These are phyloP conservation scores for Triadica sebifera DNA, from an alignment of 345 rosid species.

Conservation along the genomic window DNA sequence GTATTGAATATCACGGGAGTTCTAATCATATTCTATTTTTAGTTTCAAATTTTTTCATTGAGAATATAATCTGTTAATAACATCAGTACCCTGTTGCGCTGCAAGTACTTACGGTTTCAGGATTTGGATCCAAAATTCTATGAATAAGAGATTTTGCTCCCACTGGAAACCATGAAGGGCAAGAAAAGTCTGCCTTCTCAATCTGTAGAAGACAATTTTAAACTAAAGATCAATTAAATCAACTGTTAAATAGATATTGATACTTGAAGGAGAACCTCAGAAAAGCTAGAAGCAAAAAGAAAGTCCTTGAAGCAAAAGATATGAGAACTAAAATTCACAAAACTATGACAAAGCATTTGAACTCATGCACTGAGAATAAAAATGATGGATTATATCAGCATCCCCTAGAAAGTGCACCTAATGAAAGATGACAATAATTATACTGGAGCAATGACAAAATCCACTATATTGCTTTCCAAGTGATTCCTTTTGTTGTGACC, in stretches of 20 bases:
- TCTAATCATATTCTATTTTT: background rate
- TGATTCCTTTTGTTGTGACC: background rate
- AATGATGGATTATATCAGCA: background rate
- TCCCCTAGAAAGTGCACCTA: background rate
- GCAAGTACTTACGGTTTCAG: slow-evolving; percentile 65
- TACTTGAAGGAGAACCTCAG: background rate
- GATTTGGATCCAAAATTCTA: slow-evolving; percentile 84
- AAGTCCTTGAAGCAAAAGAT: background rate
- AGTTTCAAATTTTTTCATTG: background rate
- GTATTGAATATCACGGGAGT: background rate
- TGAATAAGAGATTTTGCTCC: slow-evolving; percentile 80
- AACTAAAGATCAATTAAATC: background rate
- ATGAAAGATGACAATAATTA: background rate
- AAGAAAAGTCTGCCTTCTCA: slow-evolving; percentile 74
- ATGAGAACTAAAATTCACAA: background rate
- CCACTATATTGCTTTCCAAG: background rate
- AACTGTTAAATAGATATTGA: background rate
- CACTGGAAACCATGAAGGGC: slow-evolving; percentile 86
- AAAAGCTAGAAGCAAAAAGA: background rate
- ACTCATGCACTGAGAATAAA: background rate
- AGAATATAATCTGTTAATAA: slow-evolving; percentile 8
- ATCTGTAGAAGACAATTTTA: slow-evolving; percentile 50
- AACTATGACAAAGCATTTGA: background rate
- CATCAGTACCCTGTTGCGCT: slow-evolving; percentile 6
- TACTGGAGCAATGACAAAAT: background rate